phyloP scores from a whole-genome alignment of 2,329 filamentous ascomycete species.

The Orbilia quercus region DNA sequence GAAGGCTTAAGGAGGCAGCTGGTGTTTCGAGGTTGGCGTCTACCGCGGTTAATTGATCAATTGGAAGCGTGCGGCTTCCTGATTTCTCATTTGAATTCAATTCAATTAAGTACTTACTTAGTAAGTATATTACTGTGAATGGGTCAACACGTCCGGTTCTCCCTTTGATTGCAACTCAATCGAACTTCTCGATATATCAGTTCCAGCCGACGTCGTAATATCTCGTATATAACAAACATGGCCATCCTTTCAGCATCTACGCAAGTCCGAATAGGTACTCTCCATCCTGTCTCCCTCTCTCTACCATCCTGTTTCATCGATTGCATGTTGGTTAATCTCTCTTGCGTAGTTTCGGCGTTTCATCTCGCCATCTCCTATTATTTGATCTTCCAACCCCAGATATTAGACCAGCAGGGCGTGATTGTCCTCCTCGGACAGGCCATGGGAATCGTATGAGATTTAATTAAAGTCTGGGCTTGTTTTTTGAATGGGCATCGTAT shows the following conservation, averaged over 20 bases:
- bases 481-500: background rate
- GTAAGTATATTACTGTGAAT: too few species aligned
- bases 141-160: background rate
- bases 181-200: constrained; percentile 11
- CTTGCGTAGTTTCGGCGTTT: constrained; percentile 42
- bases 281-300: background rate
- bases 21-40: constrained; percentile 8
- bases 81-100: too few species aligned
- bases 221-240: constrained; percentile 46
- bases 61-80: background rate
- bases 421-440: constrained; percentile 44
- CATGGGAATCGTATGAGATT: constrained; percentile 44
- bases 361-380: constrained; percentile 49
- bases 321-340: constrained; percentile 13
- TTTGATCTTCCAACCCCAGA: constrained; percentile 47
- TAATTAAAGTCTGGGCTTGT: background rate
- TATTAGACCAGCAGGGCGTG: constrained; percentile 41
- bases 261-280: constrained; percentile 35
- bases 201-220: background rate
- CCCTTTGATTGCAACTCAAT: background rate
- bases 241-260: constrained; percentile 43
- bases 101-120: too few species aligned
- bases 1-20: background rate
- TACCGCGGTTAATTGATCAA: constrained; percentile 32
- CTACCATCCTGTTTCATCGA: background rate